Percentiles rank a stretch among this genome's conserved stretches.
Evolutionary conservation across 768 basidiomycete genomes (phyloP).

Genomic region (Macrolepiota dolichaula): DNA sequence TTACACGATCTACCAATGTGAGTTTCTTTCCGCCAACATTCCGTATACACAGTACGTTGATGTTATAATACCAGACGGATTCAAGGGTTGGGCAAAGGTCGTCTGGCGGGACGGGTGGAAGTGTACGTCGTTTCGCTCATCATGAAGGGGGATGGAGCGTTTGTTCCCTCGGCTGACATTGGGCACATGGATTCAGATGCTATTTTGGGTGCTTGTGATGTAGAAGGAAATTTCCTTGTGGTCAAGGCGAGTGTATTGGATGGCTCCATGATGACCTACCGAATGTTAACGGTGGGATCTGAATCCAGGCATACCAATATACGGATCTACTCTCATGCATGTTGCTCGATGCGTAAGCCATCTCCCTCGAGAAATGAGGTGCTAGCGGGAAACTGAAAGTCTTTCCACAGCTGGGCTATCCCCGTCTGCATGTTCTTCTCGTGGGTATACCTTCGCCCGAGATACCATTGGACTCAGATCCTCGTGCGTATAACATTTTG

Average conservation of each 20-base stretch:
- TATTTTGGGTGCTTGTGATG: slow-evolving; percentile 75
- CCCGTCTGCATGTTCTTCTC: slow-evolving; percentile 82
- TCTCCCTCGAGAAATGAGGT: background rate
- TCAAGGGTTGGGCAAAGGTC: slow-evolving; percentile 79
- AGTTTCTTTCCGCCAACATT: slow-evolving; percentile 22
- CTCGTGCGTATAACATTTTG: slow-evolving; percentile 40
- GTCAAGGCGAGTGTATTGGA: slow-evolving; percentile 51
- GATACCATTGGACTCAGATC: slow-evolving; percentile 82
- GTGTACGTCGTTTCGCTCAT: slow-evolving; percentile 44
- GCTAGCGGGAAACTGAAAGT: slow-evolving; percentile 4
- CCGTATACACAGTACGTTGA: background rate
- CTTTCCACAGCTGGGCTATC: slow-evolving; percentile 69
- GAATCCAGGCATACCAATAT: slow-evolving; percentile 69
- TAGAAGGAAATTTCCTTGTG: slow-evolving; percentile 86
- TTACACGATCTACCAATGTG: slow-evolving; percentile 87
- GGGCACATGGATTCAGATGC: slow-evolving; percentile 46
- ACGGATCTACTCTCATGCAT: slow-evolving; percentile 87
- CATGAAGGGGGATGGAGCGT: background rate
- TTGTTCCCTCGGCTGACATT: background rate
- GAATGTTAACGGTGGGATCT: background rate
- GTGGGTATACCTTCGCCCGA: slow-evolving; percentile 78
- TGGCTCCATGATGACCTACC: background rate
- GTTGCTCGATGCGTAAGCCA: slow-evolving; percentile 80
- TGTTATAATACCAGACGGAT: slow-evolving; percentile 55
- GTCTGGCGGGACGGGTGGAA: slow-evolving; percentile 80